phyloP scores from a whole-genome alignment of 768 basidiomycete species.

The Phanerochaete carnosa region DNA sequence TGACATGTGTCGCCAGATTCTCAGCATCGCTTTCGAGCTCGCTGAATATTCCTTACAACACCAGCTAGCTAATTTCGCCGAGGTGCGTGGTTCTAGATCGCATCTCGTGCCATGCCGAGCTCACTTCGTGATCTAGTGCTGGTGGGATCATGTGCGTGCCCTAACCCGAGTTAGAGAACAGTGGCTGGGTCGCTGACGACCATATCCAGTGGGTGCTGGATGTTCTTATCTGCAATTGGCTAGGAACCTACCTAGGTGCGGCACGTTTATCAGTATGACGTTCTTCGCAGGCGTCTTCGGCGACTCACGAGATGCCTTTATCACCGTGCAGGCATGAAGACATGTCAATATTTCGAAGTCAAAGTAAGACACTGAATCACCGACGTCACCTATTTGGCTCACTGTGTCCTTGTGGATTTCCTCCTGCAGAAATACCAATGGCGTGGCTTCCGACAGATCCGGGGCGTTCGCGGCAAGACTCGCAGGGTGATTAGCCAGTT shows the following conservation, averaged over 20 bases:
- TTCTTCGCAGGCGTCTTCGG: background rate
- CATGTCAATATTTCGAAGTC: constrained; percentile 84
- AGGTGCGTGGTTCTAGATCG: constrained; percentile 48
- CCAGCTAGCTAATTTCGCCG: constrained; percentile 84
- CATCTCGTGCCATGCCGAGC: constrained; percentile 6
- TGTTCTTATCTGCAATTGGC: constrained; percentile 85
- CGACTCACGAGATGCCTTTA: background rate
- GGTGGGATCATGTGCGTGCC: constrained; percentile 85
- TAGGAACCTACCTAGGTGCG: constrained; percentile 78
- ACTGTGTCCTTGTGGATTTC: background rate
- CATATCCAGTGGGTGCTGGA: constrained; percentile 74
- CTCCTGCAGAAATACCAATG: constrained; percentile 69
- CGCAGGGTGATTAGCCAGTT: constrained; percentile 79
- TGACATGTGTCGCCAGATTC: constrained; percentile 50
- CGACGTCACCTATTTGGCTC: background rate
- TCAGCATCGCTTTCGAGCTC: constrained; percentile 84
- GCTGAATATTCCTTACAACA: constrained; percentile 88
- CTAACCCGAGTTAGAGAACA: background rate
- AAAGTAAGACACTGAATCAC: constrained; percentile 47
- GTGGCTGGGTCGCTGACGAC: background rate
- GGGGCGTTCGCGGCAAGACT: constrained; percentile 75
- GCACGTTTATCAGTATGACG: constrained; percentile 10
- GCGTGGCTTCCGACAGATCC: constrained; percentile 78
- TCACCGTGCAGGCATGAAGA: constrained; percentile 68
- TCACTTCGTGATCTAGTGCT: constrained; percentile 51